phyloP scores from a whole-genome alignment of 2,329 filamentous ascomycete genomes.

The Aspergillus neoniger region DNA sequence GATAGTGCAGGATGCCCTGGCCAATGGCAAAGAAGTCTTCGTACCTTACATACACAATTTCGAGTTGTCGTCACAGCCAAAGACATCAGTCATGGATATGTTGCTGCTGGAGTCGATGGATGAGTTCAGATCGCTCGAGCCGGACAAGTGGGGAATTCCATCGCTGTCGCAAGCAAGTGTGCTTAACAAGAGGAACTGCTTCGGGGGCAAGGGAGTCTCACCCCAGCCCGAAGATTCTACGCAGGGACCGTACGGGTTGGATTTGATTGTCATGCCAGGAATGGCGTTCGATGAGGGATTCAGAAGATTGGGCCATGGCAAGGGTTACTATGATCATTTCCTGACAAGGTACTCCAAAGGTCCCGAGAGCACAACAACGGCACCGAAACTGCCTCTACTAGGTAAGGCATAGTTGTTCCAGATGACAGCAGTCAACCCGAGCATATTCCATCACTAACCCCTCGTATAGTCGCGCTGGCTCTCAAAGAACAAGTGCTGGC shows the following conservation, averaged over 20 bases:
- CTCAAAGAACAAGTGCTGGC: conserved; percentile 81
- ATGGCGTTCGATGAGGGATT: conserved; percentile 82
- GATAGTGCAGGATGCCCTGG: conserved; percentile 80
- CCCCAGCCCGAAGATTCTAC: conserved; percentile 19
- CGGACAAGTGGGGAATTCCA: conserved; percentile 94
- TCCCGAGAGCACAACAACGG: conserved; percentile 32
- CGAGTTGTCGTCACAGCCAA: conserved; percentile 45
- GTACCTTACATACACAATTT: conserved; percentile 81
- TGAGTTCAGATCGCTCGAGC: conserved; percentile 75
- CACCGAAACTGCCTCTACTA: conserved; percentile 57
- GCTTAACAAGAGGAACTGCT: conserved; percentile 67
- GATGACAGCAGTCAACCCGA: conserved; percentile 7
- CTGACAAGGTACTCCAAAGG: conserved; percentile 69
- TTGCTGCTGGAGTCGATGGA: conserved; percentile 70
- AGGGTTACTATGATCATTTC: conserved; percentile 96
- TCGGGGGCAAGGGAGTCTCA: conserved; percentile 61
- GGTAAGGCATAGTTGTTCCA: conserved; percentile 48
- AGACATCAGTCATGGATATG: conserved; percentile 89
- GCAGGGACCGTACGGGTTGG: conserved; percentile 56
- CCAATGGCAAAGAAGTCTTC: conserved; percentile 78
- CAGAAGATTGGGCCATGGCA: conserved; percentile 85
- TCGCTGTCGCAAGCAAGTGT: conserved; percentile 70
- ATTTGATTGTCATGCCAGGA: conserved; percentile 87
- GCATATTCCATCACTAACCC: conserved; percentile 25
- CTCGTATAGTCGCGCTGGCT: conserved; percentile 69